phyloP scores from a whole-genome alignment of 148 eudicot genomes.

The Chenopodium berlandieri region DNA sequence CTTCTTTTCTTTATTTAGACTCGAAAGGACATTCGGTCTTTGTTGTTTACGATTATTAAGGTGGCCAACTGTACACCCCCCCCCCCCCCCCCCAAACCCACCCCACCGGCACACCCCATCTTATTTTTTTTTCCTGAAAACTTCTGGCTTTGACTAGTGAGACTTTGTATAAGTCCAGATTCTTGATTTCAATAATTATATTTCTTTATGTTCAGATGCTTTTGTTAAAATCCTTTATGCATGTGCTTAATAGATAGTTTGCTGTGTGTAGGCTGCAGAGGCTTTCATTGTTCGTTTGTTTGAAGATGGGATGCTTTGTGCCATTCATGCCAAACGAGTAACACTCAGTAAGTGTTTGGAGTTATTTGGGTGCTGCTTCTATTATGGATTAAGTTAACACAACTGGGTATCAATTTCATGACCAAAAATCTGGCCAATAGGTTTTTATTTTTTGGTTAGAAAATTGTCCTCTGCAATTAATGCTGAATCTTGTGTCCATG shows the following conservation, averaged over 20 bases:
- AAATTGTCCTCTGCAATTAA: not conserved
- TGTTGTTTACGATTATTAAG: not conserved
- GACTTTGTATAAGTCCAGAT: not conserved
- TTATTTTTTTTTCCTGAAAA: not conserved
- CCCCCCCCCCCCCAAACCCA: not conserved
- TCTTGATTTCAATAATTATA: not conserved
- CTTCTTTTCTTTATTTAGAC: not conserved
- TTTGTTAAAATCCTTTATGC: not conserved
- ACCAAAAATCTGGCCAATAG: not conserved
- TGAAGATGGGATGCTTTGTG: conserved; percentile 76
- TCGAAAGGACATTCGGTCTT: not conserved
- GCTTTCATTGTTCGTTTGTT: conserved; percentile 52
- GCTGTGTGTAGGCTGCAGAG: conserved; percentile 68
- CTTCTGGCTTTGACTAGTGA: not conserved
- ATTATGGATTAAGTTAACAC: not conserved
- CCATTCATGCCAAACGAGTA: conserved; percentile 82
- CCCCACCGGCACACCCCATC: no score
- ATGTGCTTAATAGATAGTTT: not conserved
- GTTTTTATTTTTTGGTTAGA: no score
- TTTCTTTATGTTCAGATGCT: not conserved
- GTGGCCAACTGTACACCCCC: not conserved
- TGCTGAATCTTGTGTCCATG: not conserved
- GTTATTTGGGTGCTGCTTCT: not conserved
- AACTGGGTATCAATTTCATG: not conserved
- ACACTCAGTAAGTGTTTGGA: conserved; percentile 69